These are phyloP conservation scores for Phytopythium vexans DNA, from an alignment of 352 stramenopile genomes.

Conservation along the genomic window DNA sequence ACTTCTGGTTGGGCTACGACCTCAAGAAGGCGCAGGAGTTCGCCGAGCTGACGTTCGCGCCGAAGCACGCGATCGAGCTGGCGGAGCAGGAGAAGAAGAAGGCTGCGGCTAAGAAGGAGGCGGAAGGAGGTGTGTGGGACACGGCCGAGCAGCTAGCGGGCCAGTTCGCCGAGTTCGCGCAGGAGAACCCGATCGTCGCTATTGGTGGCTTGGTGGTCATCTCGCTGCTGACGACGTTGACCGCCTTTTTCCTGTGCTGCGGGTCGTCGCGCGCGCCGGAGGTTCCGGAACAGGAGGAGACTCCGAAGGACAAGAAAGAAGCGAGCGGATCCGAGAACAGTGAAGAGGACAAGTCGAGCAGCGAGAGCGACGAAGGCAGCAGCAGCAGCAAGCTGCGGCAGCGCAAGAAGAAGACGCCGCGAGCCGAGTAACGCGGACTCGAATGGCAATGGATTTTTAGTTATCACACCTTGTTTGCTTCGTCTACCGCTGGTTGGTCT, in stretches of 20 bases:
- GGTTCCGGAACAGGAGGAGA: constrained; percentile 2
- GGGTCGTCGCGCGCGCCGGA: constrained; percentile 18
- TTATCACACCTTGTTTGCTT: not conserved
- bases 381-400: constrained; percentile 60
- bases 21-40: constrained; percentile 75
- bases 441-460: constrained; percentile 1
- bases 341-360: constrained; percentile 27
- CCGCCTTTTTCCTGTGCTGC: constrained; percentile 62
- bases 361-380: constrained; percentile 25
- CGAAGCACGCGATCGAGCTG: constrained; percentile 70
- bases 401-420: constrained; percentile 81
- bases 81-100: constrained; percentile 50
- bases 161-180: constrained; percentile 45
- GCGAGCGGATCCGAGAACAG: constrained; percentile 32
- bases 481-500: constrained; percentile 42
- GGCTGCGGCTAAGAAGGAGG: constrained; percentile 36
- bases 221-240: constrained; percentile 36
- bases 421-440: constrained; percentile 29
- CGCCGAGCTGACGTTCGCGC: constrained; percentile 64
- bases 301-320: constrained; percentile 20
- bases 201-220: constrained; percentile 43
- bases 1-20: constrained; percentile 90
- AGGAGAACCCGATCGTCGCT: constrained; percentile 55
- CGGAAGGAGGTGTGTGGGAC: constrained; percentile 46
- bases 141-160: constrained; percentile 32